phyloP scores from a whole-genome alignment of 257 asterid genomes.

The Henckelia pumila region DNA sequence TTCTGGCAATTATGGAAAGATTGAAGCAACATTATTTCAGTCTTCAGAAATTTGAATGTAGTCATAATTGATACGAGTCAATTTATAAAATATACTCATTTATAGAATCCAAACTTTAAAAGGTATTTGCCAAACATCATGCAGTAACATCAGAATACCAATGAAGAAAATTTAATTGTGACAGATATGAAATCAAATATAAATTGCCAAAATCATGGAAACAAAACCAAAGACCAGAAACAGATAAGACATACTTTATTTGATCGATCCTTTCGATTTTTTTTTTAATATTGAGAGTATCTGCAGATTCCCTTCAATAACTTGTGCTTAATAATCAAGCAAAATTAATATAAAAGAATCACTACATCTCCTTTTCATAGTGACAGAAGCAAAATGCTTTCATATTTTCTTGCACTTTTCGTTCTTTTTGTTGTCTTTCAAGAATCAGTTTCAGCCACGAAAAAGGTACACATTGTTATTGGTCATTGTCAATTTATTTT shows the following conservation, averaged over 20 bases:
- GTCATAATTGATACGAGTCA: neutral
- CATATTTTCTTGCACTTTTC: constrained; percentile 32
- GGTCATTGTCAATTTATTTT: neutral
- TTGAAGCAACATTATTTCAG: no score
- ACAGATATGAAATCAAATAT: neutral
- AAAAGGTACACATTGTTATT: constrained; percentile 42
- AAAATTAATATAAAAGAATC: neutral
- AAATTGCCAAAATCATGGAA: neutral
- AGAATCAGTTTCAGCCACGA: constrained; percentile 46
- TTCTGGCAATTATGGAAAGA: no score
- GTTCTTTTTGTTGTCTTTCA: constrained; percentile 35
- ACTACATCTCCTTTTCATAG: constrained; percentile 6
- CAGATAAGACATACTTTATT: neutral
- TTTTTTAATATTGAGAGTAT: neutral
- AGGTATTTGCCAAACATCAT: neutral
- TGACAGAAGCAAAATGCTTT: constrained; percentile 26
- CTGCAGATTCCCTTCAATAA: constrained; percentile 6
- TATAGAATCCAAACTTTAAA: neutral
- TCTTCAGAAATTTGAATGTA: no score
- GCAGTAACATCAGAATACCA: neutral
- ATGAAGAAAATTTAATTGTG: neutral
- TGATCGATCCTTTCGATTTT: neutral
- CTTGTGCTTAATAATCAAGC: constrained; percentile 13
- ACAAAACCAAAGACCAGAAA: neutral
- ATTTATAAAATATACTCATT: no score